Percentiles rank a stretch among this genome's conserved stretches.
Conservation (phyloP, 768 basidiomycete species). For the Tulasnella sp. region DNA sequence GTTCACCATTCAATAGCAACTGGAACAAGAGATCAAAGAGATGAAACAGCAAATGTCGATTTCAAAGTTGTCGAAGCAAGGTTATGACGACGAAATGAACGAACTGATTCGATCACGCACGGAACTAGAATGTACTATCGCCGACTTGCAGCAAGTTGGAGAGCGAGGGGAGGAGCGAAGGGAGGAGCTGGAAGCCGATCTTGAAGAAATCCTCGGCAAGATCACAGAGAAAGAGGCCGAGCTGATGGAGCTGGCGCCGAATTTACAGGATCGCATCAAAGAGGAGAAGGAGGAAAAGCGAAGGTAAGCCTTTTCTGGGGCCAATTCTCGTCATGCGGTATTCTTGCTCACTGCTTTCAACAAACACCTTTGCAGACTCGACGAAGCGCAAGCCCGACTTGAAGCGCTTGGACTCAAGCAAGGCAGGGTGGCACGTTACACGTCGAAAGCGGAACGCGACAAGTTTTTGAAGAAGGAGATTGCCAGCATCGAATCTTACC, state of each 20-base stretch:
- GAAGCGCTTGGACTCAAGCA: conserved; percentile 79
- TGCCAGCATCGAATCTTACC: conserved; percentile 48
- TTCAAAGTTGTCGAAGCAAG: conserved; percentile 54
- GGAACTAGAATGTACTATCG: conserved; percentile 73
- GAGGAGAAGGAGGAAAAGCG: conserved; percentile 35
- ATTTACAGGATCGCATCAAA: conserved; percentile 50
- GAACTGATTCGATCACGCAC: conserved; percentile 79
- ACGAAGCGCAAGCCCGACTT: conserved; percentile 61
- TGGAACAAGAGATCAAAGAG: conserved; percentile 63
- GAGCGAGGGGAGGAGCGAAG: conserved; percentile 55
- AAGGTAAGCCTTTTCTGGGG: conserved; percentile 29
- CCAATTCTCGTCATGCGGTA: not conserved
- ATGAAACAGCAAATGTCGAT: conserved; percentile 64
- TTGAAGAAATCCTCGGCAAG: conserved; percentile 46
- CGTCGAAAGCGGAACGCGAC: conserved; percentile 75
- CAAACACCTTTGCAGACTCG: conserved; percentile 36
- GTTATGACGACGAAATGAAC: conserved; percentile 71
- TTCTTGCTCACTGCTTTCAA: not conserved
- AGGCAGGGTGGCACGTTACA: conserved; percentile 77
- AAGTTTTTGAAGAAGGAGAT: conserved; percentile 74
- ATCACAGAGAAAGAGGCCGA: conserved; percentile 53
- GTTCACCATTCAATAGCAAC: conserved; percentile 37
- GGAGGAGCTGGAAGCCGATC: conserved; percentile 52
- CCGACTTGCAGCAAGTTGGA: conserved; percentile 60
- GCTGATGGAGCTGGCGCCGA: conserved; percentile 54